Evolutionary conservation across 768 basidiomycete genomes (phyloP).

Genomic region (Sistotremastrum niveocremeum): DNA sequence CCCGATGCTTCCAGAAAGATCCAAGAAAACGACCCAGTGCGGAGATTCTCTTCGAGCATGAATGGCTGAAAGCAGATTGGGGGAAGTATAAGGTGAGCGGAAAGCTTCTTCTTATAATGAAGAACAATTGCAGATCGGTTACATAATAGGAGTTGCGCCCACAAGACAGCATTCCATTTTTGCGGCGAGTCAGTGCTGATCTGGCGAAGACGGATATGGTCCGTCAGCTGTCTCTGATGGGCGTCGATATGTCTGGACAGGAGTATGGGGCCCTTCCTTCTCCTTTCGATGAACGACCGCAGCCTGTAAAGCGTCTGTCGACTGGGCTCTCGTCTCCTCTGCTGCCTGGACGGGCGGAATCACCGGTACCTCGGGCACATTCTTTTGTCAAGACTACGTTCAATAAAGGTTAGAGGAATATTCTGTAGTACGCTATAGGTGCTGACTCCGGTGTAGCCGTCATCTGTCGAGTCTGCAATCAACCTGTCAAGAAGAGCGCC

Average conservation of each 20-base stretch:
- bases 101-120: neutral
- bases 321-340: conserved; percentile 18
- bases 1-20: conserved; percentile 84
- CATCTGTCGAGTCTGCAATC: conserved; percentile 71
- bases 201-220: conserved; percentile 57
- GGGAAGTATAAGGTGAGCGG: conserved; percentile 56
- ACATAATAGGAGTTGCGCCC: conserved; percentile 57
- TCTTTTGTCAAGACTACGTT: conserved; percentile 88
- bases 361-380: conserved; percentile 53
- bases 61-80: conserved; percentile 78
- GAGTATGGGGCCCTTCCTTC: conserved; percentile 27
- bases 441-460: conserved; percentile 41
- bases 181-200: conserved; percentile 82
- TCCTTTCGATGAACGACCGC: conserved; percentile 20
- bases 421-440: neutral
- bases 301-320: conserved; percentile 10
- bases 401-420: conserved; percentile 58
- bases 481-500: conserved; percentile 71
- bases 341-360: conserved; percentile 28
- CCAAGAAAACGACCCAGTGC: conserved; percentile 75
- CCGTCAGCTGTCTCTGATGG: conserved; percentile 29
- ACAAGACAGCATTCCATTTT: conserved; percentile 91
- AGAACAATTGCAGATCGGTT: neutral
- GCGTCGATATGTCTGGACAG: conserved; percentile 30
- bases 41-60: conserved; percentile 74